Percentiles rank a stretch among this genome's conserved stretches.
phyloP scores from a whole-genome alignment of 306 rosid genomes.

The apple (Malus domestica) region ASM211411v1 NC_041795.1:36473001-36473500 shows the following conservation, averaged over 20 bases:
- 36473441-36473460: neutral
- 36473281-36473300: neutral
- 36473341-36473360: neutral
- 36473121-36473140: constrained; percentile 85
- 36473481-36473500: neutral
- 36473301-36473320: neutral
- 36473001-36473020: neutral
- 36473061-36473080: constrained; percentile 3
- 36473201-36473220: constrained; percentile 65
- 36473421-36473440: neutral
- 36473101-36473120: constrained; percentile 67
- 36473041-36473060: neutral
- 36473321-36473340: neutral
- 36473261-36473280: neutral
- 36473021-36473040: neutral
- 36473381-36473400: neutral
- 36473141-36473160: constrained; percentile 75
- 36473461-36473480: neutral
- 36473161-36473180: constrained; percentile 85
- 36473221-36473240: constrained; percentile 7
- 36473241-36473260: constrained; percentile 4
- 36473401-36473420: neutral
- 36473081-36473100: constrained; percentile 30
- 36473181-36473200: constrained; percentile 93
- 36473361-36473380: neutral